Conservation (phyloP, 495 filamentous ascomycete genomes). For the Aspergillus steynii region DNA sequence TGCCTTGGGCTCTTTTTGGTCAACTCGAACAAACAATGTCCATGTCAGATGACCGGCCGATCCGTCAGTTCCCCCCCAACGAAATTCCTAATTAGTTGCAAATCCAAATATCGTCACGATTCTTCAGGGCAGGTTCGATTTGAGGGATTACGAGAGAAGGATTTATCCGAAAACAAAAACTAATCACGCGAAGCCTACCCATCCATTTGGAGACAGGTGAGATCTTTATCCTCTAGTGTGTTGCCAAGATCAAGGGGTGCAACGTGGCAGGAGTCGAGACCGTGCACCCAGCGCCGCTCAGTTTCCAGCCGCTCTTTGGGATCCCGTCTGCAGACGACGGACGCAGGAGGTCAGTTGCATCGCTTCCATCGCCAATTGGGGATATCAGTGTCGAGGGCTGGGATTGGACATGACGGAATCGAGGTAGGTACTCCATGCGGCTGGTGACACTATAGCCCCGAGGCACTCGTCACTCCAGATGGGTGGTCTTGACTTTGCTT, state of each 20-base stretch:
- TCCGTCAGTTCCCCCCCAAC: background rate
- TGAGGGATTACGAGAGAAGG: background rate
- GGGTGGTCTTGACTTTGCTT: background rate
- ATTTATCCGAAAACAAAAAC: slow-evolving; percentile 1
- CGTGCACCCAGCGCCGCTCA: slow-evolving; percentile 13
- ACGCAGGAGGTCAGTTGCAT: background rate
- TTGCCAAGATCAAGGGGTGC: slow-evolving; percentile 31
- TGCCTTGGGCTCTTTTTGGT: background rate
- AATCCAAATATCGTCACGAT: background rate
- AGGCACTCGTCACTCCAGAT: background rate
- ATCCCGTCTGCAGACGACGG: background rate
- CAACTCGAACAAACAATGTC: background rate
- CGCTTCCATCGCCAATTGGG: background rate
- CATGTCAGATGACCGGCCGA: slow-evolving; percentile 9
- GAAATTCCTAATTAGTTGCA: background rate
- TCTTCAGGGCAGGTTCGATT: background rate
- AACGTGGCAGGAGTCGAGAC: slow-evolving; percentile 28
- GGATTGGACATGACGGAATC: background rate
- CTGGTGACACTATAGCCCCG: background rate
- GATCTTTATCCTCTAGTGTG: slow-evolving; percentile 31
- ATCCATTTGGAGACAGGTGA: slow-evolving; percentile 21
- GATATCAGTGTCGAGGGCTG: background rate
- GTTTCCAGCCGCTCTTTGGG: background rate
- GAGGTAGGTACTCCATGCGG: background rate
- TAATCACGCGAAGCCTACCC: slow-evolving; percentile 5